phyloP scores from a whole-genome alignment of 805 yeast genomes.

The Saccharomycopsis olivae region DNA sequence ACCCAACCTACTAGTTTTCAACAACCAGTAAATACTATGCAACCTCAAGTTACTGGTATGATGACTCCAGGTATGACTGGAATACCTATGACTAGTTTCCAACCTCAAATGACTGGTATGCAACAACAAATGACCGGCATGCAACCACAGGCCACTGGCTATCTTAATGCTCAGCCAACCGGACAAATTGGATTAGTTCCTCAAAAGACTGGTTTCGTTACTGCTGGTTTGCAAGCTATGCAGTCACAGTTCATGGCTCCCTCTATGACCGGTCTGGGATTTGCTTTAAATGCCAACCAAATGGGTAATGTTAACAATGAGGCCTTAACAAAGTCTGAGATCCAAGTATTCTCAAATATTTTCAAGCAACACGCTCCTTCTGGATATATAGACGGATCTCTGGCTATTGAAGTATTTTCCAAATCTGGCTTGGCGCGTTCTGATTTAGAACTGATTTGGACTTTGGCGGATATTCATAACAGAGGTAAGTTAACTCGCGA shows the following conservation, averaged over 20 bases:
- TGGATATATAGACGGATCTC: constrained; percentile 70
- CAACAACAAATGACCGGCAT: constrained; percentile 28
- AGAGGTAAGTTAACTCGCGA: constrained; percentile 78
- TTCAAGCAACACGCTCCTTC: constrained; percentile 40
- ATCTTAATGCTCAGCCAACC: constrained; percentile 22
- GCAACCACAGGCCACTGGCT: constrained; percentile 21
- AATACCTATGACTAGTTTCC: constrained; percentile 30
- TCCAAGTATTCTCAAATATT: constrained; percentile 60
- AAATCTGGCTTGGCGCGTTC: constrained; percentile 82
- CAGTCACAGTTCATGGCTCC: constrained; percentile 20
- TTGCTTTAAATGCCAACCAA: constrained; percentile 26
- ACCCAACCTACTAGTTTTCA: constrained; percentile 30
- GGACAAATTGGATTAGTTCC: constrained; percentile 34
- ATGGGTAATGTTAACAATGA: constrained; percentile 46
- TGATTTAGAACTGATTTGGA: constrained; percentile 89
- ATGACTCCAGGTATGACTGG: constrained; percentile 29
- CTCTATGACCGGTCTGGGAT: constrained; percentile 18
- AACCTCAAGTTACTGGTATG: constrained; percentile 28
- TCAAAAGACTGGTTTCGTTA: constrained; percentile 60
- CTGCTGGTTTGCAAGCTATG: constrained; percentile 27
- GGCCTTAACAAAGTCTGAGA: constrained; percentile 52
- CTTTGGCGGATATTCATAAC: constrained; percentile 70
- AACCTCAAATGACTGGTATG: constrained; percentile 29
- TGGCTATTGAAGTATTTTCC: constrained; percentile 78
- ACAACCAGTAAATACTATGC: constrained; percentile 30